Evolutionary conservation across 768 basidiomycete species (phyloP), one percentile per base, ranked within the genome.

Genomic region (Terana coerulea): DNA sequence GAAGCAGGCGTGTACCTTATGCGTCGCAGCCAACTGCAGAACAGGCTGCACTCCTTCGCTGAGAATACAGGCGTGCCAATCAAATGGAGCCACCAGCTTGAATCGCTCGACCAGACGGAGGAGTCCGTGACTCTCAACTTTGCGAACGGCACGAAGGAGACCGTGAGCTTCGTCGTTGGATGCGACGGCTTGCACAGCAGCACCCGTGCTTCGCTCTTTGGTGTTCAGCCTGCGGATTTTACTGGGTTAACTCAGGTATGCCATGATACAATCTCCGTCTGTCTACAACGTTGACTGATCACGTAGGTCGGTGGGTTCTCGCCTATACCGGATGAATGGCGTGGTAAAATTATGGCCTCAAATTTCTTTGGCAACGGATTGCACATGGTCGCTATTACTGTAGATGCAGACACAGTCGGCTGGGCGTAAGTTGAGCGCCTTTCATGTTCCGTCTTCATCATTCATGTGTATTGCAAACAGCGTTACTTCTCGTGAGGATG

Each of bases 151-250:
- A 55, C 53, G 22, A 61, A 48, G 33, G 72, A 68, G 45, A 65
- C 56, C 1, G 72, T 68, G 5, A 68, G 66, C 49, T 69, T 76
- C 45, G 66, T 75, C 6, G 65, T 75, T 10, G 75, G 74, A 22
- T 74, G 72, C 56, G 75, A 76, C 48, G 75, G 75, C 7, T 60
- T 76, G 51, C 75, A 75, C 54, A 72, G 71, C 54, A 66, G 60
- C 45, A 72, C 73, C 10, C 65, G 75, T 1, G 56, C 6, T 21
- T 35, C 22, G n/a, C 41, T 52, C 26, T 52, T 52, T 26, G 51
- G 51, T 8, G 34, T 36, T 17, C 4, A 34, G 31, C 36, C 36
- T 12, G 51, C 51, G 8, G 51, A 52, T 19, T 52, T n/a, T 25
- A 52, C 51, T 5, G 50, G 51, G 9, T 25, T 52, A 9, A 14